phyloP scores from a whole-genome alignment of 2,329 filamentous ascomycete genomes.

The Rhytidhysteron rufulum region DNA sequence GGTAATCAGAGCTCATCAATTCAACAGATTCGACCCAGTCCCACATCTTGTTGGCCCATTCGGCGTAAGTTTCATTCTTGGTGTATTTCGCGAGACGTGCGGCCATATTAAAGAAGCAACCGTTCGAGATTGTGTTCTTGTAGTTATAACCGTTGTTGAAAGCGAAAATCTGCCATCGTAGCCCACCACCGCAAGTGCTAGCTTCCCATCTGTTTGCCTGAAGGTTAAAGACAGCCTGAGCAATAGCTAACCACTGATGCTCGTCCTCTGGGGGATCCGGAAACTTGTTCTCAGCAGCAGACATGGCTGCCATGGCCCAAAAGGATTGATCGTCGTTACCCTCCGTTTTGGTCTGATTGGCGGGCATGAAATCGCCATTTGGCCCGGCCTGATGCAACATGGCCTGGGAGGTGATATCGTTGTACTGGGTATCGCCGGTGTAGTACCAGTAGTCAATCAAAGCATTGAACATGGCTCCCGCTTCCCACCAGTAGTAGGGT shows the following conservation, averaged over 20 bases:
- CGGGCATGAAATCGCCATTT: conserved; percentile 73
- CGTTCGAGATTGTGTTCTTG: conserved; percentile 79
- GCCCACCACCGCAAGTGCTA: conserved; percentile 63
- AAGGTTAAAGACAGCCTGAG: conserved; percentile 69
- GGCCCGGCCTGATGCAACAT: conserved; percentile 72
- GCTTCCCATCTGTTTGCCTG: conserved; percentile 68
- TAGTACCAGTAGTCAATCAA: conserved; percentile 43
- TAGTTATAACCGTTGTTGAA: conserved; percentile 75
- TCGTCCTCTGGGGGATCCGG: conserved; percentile 42
- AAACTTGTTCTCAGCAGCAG: conserved; percentile 52
- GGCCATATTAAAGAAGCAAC: conserved; percentile 76
- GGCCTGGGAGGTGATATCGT: conserved; percentile 44
- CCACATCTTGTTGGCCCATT: conserved; percentile 66
- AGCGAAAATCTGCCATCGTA: conserved; percentile 77
- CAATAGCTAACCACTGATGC: conserved; percentile 65
- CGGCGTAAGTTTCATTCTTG: conserved; percentile 50
- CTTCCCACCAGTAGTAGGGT: conserved; percentile 44
- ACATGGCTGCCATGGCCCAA: conserved; percentile 57
- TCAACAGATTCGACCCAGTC: conserved; percentile 49
- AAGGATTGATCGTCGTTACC: conserved; percentile 59
- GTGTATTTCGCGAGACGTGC: conserved; percentile 70
- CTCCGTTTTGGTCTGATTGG: conserved; percentile 57
- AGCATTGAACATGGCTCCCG: conserved; percentile 37
- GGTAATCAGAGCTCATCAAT: conserved; percentile 46
- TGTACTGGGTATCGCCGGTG: conserved; percentile 38